Evolutionary conservation across 768 basidiomycete species (phyloP), one percentile per base, ranked within the genome.

Genomic region (Sarcomyxa edulis): DNA sequence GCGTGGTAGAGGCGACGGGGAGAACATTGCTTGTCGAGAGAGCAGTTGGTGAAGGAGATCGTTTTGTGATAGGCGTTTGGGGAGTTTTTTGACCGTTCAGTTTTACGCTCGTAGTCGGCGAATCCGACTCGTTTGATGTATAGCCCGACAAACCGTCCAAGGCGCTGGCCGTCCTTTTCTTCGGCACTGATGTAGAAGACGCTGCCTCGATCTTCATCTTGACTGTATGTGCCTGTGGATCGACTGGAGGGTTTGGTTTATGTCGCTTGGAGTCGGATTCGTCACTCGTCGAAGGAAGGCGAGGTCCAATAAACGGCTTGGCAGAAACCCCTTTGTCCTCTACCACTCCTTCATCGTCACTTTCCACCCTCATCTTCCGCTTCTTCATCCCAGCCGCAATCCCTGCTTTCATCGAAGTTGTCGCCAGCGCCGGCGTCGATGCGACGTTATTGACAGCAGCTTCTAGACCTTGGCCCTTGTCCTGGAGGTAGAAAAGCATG

Each of bases 401-500:
- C 7, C 62, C 64, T 19, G 52, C 60, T 50, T 61, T 72, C 19
- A 43, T 24, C 19, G 56, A 40, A 10, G 49, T 46, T 10, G 39
- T 47, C 38, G 43, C 53, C 15, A 45, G 48, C 20, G 60, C 49
- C 42, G 43, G 20, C 8, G 39, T 27, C 26, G 38, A 34, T 12
- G 43, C 24, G 11, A 54, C 49, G 14, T 62, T 50, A 16, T 65
- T 67, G 40, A 86, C 62, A 5, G 75, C 81, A 12, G 80, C 77
- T 48, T 84, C 76, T 32, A 89, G 63, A 4, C 69, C 74, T 51
- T 88, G 81, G 6, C 88, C 89, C 58, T 78, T 84, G 40, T 83
- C 80, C 35, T 80, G 78, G 30, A 91, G 74, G 59, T 98, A 99
- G 64, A 95, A 93, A 40, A 99, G 68, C 46, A 98, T 76, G 49